Percentiles rank a stretch among this genome's conserved stretches.
Conservation (phyloP, 352 stramenopile genomes). For the Globisporangium acanthophoron region DNA sequence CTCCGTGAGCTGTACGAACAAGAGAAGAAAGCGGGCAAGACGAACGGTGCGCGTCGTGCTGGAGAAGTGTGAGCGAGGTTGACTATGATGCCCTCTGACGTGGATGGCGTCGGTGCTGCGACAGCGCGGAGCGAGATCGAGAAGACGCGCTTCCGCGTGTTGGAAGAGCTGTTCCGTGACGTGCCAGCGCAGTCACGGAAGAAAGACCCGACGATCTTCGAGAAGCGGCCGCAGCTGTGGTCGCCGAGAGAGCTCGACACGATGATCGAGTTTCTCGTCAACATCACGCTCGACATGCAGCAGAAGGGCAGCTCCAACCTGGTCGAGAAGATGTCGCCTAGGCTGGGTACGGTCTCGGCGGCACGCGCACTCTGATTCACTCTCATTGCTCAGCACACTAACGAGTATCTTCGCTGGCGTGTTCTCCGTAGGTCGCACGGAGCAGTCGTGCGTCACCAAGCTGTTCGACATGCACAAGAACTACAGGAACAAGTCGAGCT, state of each 20-base stretch:
- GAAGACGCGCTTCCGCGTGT: constrained; percentile 25
- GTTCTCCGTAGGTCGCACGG: constrained; percentile 30
- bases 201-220: constrained; percentile 19
- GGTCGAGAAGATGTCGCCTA: constrained; percentile 22
- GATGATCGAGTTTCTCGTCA: constrained; percentile 51
- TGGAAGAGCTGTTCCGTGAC: constrained; percentile 45
- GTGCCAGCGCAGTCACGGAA: constrained; percentile 27
- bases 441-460: constrained; percentile 53
- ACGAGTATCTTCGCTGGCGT: background rate
- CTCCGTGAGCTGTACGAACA: constrained; percentile 60
- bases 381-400: background rate
- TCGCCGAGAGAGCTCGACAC: constrained; percentile 43
- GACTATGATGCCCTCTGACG: background rate
- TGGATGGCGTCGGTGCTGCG: background rate
- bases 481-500: constrained; percentile 34
- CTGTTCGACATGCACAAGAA: constrained; percentile 47
- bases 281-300: constrained; percentile 60
- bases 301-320: constrained; percentile 36
- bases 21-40: constrained; percentile 22
- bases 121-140: constrained; percentile 19
- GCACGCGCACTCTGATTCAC: background rate
- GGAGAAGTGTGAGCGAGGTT: too few relatives aligned
- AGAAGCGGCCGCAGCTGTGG: constrained; percentile 44
- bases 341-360: constrained; percentile 12
- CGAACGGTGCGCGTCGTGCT: constrained; percentile 1